phyloP scores from a whole-genome alignment of 177 flowering plant species.

The Vitis hybrid region DNA sequence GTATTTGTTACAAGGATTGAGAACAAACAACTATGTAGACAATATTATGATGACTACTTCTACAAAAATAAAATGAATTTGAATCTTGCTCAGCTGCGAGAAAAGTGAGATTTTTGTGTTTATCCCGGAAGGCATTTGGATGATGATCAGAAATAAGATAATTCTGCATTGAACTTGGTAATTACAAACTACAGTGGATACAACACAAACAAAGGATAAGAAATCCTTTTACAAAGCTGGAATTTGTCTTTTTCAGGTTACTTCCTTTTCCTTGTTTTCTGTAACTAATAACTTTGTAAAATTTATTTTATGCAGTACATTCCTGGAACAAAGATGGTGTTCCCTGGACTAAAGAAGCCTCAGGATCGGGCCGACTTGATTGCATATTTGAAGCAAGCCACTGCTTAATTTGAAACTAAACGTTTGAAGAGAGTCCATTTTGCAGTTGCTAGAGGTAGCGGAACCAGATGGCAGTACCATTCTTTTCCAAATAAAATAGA shows the following conservation, averaged over 20 bases:
- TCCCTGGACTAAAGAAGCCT: constrained; percentile 85
- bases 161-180: no score
- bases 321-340: constrained; percentile 88
- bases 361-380: constrained; percentile 82
- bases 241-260: background rate
- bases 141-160: no score
- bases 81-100: no score
- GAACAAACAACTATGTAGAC: no score
- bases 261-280: background rate
- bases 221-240: no score
- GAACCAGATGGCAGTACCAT: background rate
- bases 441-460: background rate
- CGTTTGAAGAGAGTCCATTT: background rate
- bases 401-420: constrained; percentile 21
- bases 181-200: no score
- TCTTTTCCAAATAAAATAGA: constrained; percentile 17
- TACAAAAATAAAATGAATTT: no score
- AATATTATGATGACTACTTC: no score
- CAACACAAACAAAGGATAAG: no score
- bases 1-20: no score
- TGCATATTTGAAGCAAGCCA: constrained; percentile 62
- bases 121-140: no score
- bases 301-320: constrained; percentile 56
- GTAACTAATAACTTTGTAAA: background rate
- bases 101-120: no score